Conservation (phyloP, 495 filamentous ascomycete genomes). For the Polyplosphaeria fusca region DNA sequence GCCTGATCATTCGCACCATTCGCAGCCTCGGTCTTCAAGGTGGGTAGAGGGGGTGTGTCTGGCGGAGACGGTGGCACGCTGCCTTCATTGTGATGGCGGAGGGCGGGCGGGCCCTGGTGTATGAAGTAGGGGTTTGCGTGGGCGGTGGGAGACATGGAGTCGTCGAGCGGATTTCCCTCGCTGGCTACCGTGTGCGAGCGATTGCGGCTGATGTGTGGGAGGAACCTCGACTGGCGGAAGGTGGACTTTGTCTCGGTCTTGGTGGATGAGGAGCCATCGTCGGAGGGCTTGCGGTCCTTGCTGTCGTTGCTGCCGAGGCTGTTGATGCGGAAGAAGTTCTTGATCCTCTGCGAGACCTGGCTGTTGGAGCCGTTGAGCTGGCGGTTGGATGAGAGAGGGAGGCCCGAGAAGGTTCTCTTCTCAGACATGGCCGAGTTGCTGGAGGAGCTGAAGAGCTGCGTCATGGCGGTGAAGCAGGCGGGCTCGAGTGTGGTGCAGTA, state of each 20-base stretch:
- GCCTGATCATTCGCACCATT: slow-evolving; percentile 71
- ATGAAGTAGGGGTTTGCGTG: slow-evolving; percentile 96
- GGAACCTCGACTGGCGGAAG: slow-evolving; percentile 80
- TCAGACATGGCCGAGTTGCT: slow-evolving; percentile 31
- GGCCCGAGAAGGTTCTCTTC: slow-evolving; percentile 39
- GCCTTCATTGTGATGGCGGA: slow-evolving; percentile 91
- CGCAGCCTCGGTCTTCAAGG: slow-evolving; percentile 66
- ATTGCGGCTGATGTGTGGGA: slow-evolving; percentile 65
- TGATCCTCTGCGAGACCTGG: slow-evolving; percentile 84
- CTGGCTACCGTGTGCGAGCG: slow-evolving; percentile 87
- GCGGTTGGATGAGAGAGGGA: slow-evolving; percentile 39
- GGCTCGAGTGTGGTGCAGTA: no score
- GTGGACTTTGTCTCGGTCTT: slow-evolving; percentile 60
- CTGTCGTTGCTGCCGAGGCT: slow-evolving; percentile 43
- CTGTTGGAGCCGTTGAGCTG: slow-evolving; percentile 43
- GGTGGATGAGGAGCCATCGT: slow-evolving; percentile 45
- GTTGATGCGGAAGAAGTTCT: slow-evolving; percentile 98
- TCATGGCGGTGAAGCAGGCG: slow-evolving; percentile 31
- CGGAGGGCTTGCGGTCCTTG: slow-evolving; percentile 48
- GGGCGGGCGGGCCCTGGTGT: slow-evolving; percentile 88
- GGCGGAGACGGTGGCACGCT: slow-evolving; percentile 96
- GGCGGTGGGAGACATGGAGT: slow-evolving; percentile 84
- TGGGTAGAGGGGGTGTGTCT: slow-evolving; percentile 66
- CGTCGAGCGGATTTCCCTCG: slow-evolving; percentile 86
- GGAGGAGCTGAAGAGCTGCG: slow-evolving; percentile 41